These are phyloP conservation scores for Sugiyamaella americana DNA, from an alignment of 805 yeast genomes.

Conservation along the genomic window DNA sequence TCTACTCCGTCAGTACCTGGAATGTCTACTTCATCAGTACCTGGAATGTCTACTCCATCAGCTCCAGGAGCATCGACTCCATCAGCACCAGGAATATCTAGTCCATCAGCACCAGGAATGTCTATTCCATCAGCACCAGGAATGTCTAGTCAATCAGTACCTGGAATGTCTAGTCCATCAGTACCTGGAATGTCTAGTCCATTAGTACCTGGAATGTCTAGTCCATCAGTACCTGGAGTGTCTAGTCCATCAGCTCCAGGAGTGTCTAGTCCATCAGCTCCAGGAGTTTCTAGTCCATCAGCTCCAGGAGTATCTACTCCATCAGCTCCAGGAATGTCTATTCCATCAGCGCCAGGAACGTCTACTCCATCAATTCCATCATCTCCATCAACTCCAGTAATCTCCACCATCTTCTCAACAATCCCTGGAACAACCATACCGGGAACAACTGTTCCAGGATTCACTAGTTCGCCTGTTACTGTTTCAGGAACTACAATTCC, in stretches of 20 bases:
- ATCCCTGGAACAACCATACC: conserved; percentile 10
- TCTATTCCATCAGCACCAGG: conserved; percentile 14
- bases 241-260: conserved; percentile 11
- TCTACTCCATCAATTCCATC: conserved; percentile 2
- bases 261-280: background rate
- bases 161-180: conserved; percentile 15
- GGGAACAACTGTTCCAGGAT: conserved; percentile 10
- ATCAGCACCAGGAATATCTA: background rate
- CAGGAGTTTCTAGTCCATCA: background rate
- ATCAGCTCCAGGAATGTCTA: background rate
- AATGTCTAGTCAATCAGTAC: conserved; percentile 15
- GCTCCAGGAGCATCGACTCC: background rate
- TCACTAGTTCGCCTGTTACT: conserved; percentile 3
- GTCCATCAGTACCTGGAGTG: conserved; percentile 22
- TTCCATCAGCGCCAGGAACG: background rate
- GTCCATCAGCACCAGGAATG: conserved; percentile 2
- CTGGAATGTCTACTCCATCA: background rate
- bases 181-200: conserved; percentile 12
- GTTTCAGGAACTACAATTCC: conserved; percentile 5
- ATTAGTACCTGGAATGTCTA: too few species aligned
- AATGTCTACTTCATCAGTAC: background rate
- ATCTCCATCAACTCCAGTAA: background rate
- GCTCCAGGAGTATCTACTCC: background rate
- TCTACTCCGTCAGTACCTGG: background rate
- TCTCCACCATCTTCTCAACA: conserved; percentile 3